Base-by-base conservation (phyloP, 257 asterid genomes). In the Gentiana straminea region DNA sequence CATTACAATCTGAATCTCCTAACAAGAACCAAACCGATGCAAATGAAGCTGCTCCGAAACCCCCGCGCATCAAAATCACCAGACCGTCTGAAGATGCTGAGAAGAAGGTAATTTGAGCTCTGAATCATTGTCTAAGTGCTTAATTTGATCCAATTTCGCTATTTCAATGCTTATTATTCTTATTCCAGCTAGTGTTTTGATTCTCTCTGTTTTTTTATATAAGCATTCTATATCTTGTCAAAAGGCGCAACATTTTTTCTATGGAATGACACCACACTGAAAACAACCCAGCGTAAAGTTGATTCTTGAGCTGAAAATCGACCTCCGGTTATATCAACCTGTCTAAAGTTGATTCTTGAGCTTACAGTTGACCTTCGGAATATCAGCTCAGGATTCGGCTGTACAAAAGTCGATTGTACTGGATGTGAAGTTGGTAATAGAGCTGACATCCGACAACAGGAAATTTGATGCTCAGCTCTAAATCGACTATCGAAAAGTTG, bases 1-100 rank as follows among this genome's bases (percentile, higher is more conserved):
- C 53, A 11, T 37, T 57, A 37, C 73, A 33, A 35, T 35, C 33
- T 47, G 68, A 60, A n/a, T 35, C 44, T 58, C 64, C 54, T 7
- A 1, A 49, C 3, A 63, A 41, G 10, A 10, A 2, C 8, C 8
- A 41, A 10, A 41, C 7, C 46, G 46, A 51, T 39, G 65, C 52
- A 51, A 59, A 52, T 34, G 75, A 75, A 48, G 49, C 84, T 55
- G 51, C 76, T 13, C 69, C 58, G 11, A 77, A 70, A 58, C 65
- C 69, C 8, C 82, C 68, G 60, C 73, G 82, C 56, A 62, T 75
- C 60, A 79, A 80, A 74, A 75, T 75, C 59, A 68, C 83, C 49
- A 71, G 74, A 54, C 63, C 67, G 52, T 78, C 86, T 12, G 79
- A 77, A n/a, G 84, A 81, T 54, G 46, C 70, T 46, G 83, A 77